Evolutionary conservation across 139 green algal genomes (phyloP), one percentile per base, ranked within the genome.

Genomic region (Chlamydomonas asymmetrica): DNA sequence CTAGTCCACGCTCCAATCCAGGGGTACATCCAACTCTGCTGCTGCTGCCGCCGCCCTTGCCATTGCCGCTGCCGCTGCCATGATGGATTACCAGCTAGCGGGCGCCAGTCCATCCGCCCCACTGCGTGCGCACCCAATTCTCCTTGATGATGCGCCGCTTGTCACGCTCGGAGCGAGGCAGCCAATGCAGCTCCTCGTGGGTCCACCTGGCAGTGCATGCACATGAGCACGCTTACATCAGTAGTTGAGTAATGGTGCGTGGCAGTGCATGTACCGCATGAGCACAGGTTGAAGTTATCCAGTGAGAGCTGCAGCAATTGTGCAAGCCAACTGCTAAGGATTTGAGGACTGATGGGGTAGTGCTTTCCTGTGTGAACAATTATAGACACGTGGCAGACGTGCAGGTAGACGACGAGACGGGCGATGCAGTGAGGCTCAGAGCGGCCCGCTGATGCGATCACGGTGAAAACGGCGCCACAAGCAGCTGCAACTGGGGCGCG

Each of bases 71-170:
- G n/a, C n/a, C n/a, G n/a, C n/a, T n/a, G n/a, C n/a, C n/a, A n/a
- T n/a, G n/a, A n/a, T n/a, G n/a, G n/a, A n/a, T n/a, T n/a, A n/a
- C n/a, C n/a, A n/a, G n/a, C n/a, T n/a, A n/a, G n/a, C n/a, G n/a
- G n/a, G n/a, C n/a, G n/a, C n/a, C n/a, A n/a, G n/a, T n/a, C 77
- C 77, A 86, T 38, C 85, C 85, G 27, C 80, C 73, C 85, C 85
- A 90, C 71, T 88, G 76, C 1, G 74, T 84, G 16, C 82, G 73
- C 39, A 79, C 76, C 66, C 68, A 90, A 37, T 62, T 69, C 71
- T 88, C 85, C 34, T 80, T 83, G 16, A 88, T 52, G 57, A 90
- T 85, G 35, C 85, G 80, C 23, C 82, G 66, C 82, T 90, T 90
- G 76, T 90, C 85, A n/a, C 82, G 69, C 74, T 90, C 85, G 34